Evolutionary conservation across 805 yeast genomes (phyloP), one percentile per base, ranked within the genome.

Genomic region (Candida suzukii): DNA sequence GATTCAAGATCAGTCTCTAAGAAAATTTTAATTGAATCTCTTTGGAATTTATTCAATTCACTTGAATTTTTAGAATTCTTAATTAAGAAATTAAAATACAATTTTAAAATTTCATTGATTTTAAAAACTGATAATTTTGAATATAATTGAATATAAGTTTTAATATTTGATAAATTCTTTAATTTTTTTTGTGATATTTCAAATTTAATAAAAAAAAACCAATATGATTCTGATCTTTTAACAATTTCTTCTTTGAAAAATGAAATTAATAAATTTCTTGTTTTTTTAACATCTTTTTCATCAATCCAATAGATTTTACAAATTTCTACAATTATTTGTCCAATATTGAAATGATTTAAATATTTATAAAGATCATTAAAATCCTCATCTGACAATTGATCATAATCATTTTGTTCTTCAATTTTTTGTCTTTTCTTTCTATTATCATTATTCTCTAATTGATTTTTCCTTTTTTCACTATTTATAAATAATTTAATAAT

Each of bases 171-270:
- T 21, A 80, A 46, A 45, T 75, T 73, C 21, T 54, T 54, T 25
- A 67, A 60, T 45, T 78, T 77, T 17, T 65, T 59, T 37, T 64
- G 64, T 1, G 49, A 40, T 19, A 66, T 68, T 46, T 80, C 83
- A 50, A 73, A 77, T 37, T 74, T 73, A 45, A 81, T 69, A 45
- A 62, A 78, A 31, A 70, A 68, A 11, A 58, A 53, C 88, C 88
- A 83, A 49, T 79, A 83, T 18, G 67, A 50, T 5, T 58, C 57
- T 1, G 78, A 71, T 6, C 61, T 51, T 35, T 59, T 59, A 13
- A 80, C 51, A 3, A 60, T 51, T 1, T 53, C 47, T 26, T 66
- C 47, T 30, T 54, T 53, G 41, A 53, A 58, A 32, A 48, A 54
- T 2, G 47, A 38, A 29, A 52, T 44, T n/a, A 58, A 45, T 4